Percentiles rank a stretch among this genome's conserved stretches.
phyloP scores from a whole-genome alignment of 169 alveolate species.

The Cryptosporidium tyzzeri region DNA sequence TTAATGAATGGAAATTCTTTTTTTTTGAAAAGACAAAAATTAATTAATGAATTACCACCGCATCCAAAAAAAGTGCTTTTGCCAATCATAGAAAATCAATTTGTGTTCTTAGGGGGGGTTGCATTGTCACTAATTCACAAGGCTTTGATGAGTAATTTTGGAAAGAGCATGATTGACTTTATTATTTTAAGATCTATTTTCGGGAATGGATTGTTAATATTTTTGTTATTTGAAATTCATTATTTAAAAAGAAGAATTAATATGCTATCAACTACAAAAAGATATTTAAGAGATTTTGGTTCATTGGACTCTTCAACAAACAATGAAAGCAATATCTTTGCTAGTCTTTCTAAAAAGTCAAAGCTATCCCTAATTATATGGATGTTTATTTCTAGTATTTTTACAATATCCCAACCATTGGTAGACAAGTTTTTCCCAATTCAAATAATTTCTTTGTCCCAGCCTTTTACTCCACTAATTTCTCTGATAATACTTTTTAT shows the following conservation, averaged over 20 bases:
- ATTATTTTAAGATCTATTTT: conserved; percentile 38
- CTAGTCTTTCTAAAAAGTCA: conserved; percentile 1
- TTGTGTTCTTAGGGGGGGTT: conserved; percentile 38
- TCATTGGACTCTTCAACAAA: neutral
- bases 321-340: neutral
- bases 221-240: conserved; percentile 28
- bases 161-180: conserved; percentile 59
- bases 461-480: conserved; percentile 33
- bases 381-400: conserved; percentile 65
- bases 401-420: conserved; percentile 43
- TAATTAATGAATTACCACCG: conserved; percentile 35
- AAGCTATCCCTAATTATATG: conserved; percentile 22
- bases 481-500: conserved; percentile 21
- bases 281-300: neutral
- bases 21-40: conserved; percentile 36
- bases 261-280: neutral
- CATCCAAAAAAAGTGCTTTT: conserved; percentile 61
- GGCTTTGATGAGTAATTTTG: conserved; percentile 5
- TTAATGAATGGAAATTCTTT: conserved; percentile 32
- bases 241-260: conserved; percentile 31
- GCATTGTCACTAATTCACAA: conserved; percentile 39
- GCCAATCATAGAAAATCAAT: conserved; percentile 61
- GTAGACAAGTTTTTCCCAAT: conserved; percentile 20
- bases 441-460: conserved; percentile 28
- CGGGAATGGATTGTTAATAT: conserved; percentile 9